A percentile compares a stretch with the other conserved stretches of the same genome.
Conservation (phyloP, 345 rosid species). For the Populus euphratica region DNA sequence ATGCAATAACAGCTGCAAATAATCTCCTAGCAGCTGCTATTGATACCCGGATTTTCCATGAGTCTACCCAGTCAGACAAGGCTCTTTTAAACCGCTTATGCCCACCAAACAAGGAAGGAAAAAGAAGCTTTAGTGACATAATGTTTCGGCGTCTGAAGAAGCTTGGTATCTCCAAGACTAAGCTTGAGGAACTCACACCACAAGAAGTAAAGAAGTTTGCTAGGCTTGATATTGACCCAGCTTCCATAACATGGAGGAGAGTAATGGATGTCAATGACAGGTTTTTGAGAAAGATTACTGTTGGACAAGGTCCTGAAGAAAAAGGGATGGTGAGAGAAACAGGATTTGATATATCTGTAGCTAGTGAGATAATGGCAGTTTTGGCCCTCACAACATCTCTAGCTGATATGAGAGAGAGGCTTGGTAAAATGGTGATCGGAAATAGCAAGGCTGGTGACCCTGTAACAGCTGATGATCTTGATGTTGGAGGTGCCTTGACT, state of each 20-base stretch:
- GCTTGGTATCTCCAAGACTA: constrained; percentile 77
- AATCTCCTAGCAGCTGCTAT: constrained; percentile 99
- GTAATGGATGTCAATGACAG: constrained; percentile 98
- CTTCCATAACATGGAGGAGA: constrained; percentile 92
- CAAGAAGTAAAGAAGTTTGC: constrained; percentile 76
- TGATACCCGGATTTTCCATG: constrained; percentile 94
- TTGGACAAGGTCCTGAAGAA: constrained; percentile 97
- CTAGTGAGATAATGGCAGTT: constrained; percentile 99
- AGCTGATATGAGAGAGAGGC: constrained; percentile 96
- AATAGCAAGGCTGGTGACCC: constrained; percentile 95
- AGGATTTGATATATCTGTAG: constrained; percentile 94
- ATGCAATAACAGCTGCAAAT: constrained; percentile 98
- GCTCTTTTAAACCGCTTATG: constrained; percentile 88
- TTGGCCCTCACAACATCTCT: constrained; percentile 93
- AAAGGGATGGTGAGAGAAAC: constrained; percentile 97
- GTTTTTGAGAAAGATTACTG: constrained; percentile 80
- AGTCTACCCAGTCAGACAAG: constrained; percentile 86
- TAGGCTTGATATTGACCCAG: constrained; percentile 86
- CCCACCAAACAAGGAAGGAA: constrained; percentile 84
- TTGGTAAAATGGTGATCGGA: constrained; percentile 95
- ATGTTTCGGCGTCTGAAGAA: constrained; percentile 85
- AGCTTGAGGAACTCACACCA: constrained; percentile 82
- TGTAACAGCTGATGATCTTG: constrained; percentile 96
- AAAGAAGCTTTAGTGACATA: constrained; percentile 67
- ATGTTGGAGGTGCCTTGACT: constrained; percentile 93